phyloP scores from a whole-genome alignment of 176 grass and related monocot genomes.

The Eragrostis nindensis region DNA sequence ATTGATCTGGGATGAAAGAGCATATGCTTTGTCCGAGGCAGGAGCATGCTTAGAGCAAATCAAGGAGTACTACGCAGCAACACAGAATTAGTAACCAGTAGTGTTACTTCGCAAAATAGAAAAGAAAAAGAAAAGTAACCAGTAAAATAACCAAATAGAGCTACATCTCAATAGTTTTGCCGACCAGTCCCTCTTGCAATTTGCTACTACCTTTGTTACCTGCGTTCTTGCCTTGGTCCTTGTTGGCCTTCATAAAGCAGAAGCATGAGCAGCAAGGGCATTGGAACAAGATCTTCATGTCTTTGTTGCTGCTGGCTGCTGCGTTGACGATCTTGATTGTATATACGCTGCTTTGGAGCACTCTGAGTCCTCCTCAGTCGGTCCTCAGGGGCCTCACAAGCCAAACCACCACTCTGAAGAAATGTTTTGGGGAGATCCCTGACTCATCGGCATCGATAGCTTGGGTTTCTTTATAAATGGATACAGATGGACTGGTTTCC shows the following conservation, averaged over 20 bases:
- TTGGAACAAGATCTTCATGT: constrained; percentile 76
- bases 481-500: constrained; percentile 17
- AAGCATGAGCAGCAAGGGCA: constrained; percentile 78
- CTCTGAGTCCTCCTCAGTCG: not conserved
- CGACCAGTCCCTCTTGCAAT: constrained; percentile 24
- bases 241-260: constrained; percentile 70
- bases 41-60: not conserved
- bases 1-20: not conserved
- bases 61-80: not conserved
- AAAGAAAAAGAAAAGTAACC: too few species aligned
- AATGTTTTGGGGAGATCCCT: not conserved
- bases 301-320: not conserved
- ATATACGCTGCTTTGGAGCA: not conserved
- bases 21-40: not conserved
- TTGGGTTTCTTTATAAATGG: constrained; percentile 34
- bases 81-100: not conserved
- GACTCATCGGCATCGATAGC: not conserved
- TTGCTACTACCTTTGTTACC: not conserved
- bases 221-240: constrained; percentile 24
- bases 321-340: not conserved
- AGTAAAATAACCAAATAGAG: not conserved
- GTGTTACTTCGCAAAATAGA: too few species aligned
- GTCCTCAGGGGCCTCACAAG: not conserved
- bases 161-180: constrained; percentile 16
- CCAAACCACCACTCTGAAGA: not conserved